phyloP scores from a whole-genome alignment of 2,329 filamentous ascomycete species.

The Nectriaceae sp. region DNA sequence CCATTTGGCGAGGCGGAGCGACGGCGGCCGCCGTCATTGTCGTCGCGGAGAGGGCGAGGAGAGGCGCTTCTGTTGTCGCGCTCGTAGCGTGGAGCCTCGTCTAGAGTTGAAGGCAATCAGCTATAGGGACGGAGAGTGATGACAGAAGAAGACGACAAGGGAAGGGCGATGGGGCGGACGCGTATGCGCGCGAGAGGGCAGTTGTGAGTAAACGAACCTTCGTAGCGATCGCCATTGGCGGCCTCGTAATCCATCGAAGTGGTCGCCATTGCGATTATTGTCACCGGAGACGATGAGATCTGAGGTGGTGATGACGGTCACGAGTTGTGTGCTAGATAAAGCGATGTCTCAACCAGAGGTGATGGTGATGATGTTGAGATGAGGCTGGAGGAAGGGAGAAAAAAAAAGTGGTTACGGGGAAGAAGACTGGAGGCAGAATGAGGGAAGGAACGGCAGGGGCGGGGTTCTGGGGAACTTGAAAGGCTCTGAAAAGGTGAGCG shows the following conservation, averaged over 20 bases:
- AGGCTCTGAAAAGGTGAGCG: not conserved
- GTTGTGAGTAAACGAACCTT: constrained; percentile 50
- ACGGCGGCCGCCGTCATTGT: constrained; percentile 59
- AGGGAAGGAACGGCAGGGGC: constrained; percentile 10
- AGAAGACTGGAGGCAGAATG: constrained; percentile 2
- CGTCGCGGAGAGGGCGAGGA: constrained; percentile 61
- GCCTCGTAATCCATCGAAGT: constrained; percentile 72
- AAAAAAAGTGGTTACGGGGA: constrained; percentile 24
- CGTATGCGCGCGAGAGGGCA: constrained; percentile 15
- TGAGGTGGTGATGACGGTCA: constrained; percentile 17
- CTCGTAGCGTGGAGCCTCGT: constrained; percentile 67
- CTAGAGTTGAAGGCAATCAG: constrained; percentile 37
- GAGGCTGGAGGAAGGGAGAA: constrained; percentile 28
- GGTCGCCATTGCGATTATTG: constrained; percentile 53
- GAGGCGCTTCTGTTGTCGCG: constrained; percentile 68
- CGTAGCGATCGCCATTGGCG: constrained; percentile 66
- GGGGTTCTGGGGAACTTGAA: not conserved
- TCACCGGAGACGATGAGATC: constrained; percentile 15
- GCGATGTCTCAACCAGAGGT: constrained; percentile 27
- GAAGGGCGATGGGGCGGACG: constrained; percentile 9
- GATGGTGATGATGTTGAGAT: constrained; percentile 20
- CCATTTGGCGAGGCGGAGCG: constrained; percentile 63
- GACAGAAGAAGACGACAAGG: not conserved
- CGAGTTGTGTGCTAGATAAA: constrained; percentile 17
- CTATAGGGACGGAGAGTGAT: constrained; percentile 4